Evolutionary conservation across 1,139 yeast genomes (phyloP).

Genomic region (Saccharomyces uvarum): DNA sequence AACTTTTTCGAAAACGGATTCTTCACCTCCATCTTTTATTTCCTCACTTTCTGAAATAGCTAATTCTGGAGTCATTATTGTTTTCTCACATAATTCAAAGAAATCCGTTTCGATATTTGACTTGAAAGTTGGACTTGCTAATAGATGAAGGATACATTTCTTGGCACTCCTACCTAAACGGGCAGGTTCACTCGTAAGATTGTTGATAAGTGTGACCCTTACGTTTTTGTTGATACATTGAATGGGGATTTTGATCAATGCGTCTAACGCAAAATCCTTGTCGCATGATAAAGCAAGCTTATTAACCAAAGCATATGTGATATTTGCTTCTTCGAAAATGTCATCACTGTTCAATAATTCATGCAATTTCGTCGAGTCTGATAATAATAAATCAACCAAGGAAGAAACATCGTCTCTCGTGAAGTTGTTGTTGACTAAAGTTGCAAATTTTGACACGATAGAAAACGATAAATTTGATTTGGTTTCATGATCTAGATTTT

Average conservation of each 20-base stretch:
- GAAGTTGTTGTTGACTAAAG: conserved; percentile 39
- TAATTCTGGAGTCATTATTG: background rate
- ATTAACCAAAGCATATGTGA: conserved; percentile 29
- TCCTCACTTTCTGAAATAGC: background rate
- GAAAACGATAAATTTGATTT: conserved; percentile 18
- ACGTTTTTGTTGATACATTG: conserved; percentile 41
- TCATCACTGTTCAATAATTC: conserved; percentile 22
- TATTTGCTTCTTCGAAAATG: conserved; percentile 39
- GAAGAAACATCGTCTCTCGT: conserved; percentile 14
- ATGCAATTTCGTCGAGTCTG: conserved; percentile 15
- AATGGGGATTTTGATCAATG: conserved; percentile 37
- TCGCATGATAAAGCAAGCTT: conserved; percentile 11
- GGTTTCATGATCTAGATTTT: conserved; percentile 3
- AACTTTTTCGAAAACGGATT: conserved; percentile 18
- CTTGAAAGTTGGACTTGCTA: conserved; percentile 44
- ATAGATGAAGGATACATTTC: conserved; percentile 32
- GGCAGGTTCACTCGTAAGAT: conserved; percentile 8
- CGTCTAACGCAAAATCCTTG: conserved; percentile 2
- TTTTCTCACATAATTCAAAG: conserved; percentile 14
- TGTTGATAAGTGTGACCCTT: conserved; percentile 35
- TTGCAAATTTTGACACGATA: conserved; percentile 49
- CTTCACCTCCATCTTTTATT: background rate
- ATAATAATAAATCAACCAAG: conserved; percentile 12
- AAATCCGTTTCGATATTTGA: conserved; percentile 44
- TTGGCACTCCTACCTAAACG: conserved; percentile 2